A percentile compares a stretch with the other conserved stretches of the same genome.
Conservation (phyloP, 306 rosid genomes). For the Phaseolus lunatus region DNA sequence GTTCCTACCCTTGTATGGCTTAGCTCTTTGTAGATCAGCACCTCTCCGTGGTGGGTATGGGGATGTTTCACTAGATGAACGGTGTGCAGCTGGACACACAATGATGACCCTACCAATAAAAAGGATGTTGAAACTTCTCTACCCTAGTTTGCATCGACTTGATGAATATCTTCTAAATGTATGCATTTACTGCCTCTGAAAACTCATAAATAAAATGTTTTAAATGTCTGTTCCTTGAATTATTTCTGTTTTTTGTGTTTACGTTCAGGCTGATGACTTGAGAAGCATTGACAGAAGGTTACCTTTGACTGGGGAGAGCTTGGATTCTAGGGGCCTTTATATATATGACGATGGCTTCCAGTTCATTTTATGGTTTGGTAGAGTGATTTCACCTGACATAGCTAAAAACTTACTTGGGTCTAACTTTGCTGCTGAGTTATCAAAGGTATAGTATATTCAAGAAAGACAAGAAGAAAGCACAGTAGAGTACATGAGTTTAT, state of each 20-base stretch:
- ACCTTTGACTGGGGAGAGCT: conserved; percentile 80
- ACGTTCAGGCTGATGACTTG: conserved; percentile 60
- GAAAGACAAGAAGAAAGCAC: neutral
- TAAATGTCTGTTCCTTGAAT: conserved; percentile 33
- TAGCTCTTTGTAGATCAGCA: conserved; percentile 80
- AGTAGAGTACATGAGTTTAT: neutral
- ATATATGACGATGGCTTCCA: conserved; percentile 84
- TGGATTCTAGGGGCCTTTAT: conserved; percentile 92
- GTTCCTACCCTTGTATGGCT: conserved; percentile 80
- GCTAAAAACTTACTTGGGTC: conserved; percentile 85
- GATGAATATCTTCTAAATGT: conserved; percentile 90
- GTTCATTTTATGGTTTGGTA: conserved; percentile 88
- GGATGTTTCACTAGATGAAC: conserved; percentile 85
- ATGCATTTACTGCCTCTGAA: conserved; percentile 32
- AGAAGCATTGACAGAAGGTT: conserved; percentile 71
- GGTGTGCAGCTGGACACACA: conserved; percentile 87
- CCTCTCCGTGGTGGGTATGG: conserved; percentile 93
- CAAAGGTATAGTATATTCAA: conserved; percentile 69
- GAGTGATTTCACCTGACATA: conserved; percentile 87
- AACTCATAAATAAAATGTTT: neutral
- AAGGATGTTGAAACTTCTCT: conserved; percentile 80
- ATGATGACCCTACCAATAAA: conserved; percentile 84
- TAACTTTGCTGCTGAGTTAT: conserved; percentile 85
- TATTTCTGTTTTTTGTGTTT: conserved; percentile 47
- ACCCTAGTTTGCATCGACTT: conserved; percentile 79